Evolutionary conservation across 306 rosid species (phyloP), one percentile per base, ranked within the genome.

Genomic region (Lablab purpureus): DNA sequence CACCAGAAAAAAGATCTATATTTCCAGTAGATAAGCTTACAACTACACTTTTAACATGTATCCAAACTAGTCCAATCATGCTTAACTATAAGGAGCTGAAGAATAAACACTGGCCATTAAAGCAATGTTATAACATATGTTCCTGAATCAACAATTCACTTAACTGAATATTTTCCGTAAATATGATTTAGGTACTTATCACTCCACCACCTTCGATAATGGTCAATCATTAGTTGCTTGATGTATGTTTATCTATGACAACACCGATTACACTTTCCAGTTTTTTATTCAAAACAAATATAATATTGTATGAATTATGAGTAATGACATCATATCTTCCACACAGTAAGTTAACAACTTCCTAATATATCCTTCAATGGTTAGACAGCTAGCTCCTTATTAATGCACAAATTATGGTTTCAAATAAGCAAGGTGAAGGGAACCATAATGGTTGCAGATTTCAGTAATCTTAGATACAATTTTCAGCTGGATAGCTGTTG

Each of bases 21-120:
- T 0, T 40, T 40, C 45, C 13, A 40, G 3, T 40, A 40, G 45
- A 40, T 9, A 9, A 40, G 45, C 45, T 40, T 13, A 40, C 43
- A 40, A 40, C 4, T 9, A 3, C 45, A 9, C 45, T 40, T 40
- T 10, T 40, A 10, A 9, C 45, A 9, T 10, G 43, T 40, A 40
- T 37, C 43, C 2, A 37, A 37, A 36, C 10, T 7, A 37, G 43
- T 37, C 43, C 43, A 7, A 17, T 58, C 69, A 67, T 46, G 65
- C 72, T 46, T 34, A 12, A 46, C 78, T 27, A 56, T 25, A 73
- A 59, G 23, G 43, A 56, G 46, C 50, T 59, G 54, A 83, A 67
- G 5, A 46, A 27, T 52, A 76, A 67, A 59, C 9, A 28, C 11
- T 58, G 50, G 52, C 75, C 58, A 36, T 17, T 30, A 51, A 56